These are phyloP conservation scores for Begonia peltatifolia DNA, from an alignment of 306 rosid genomes.

Conservation along the genomic window DNA sequence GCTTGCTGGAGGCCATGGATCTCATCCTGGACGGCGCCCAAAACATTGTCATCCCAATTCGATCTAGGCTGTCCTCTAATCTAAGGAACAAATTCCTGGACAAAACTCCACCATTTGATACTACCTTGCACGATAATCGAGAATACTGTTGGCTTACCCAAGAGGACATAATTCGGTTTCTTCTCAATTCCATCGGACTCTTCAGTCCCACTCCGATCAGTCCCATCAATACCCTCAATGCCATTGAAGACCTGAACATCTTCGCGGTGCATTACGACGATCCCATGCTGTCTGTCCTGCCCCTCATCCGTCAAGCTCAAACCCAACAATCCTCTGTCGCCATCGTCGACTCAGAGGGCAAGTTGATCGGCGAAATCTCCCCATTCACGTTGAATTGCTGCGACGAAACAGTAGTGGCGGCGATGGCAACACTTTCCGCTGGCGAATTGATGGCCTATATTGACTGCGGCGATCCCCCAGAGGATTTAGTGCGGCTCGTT, in stretches of 20 bases:
- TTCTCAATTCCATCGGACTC: slow-evolving; percentile 50
- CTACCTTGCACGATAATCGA: slow-evolving; percentile 22
- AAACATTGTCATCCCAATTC: slow-evolving; percentile 55
- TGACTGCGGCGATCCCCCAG: slow-evolving; percentile 52
- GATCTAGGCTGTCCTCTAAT: slow-evolving; percentile 2
- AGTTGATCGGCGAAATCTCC: slow-evolving; percentile 64
- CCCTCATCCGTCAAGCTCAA: slow-evolving; percentile 37
- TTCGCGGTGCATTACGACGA: slow-evolving; percentile 35
- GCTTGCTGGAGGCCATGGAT: slow-evolving; percentile 67
- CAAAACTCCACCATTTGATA: neutral
- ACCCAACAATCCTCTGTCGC: slow-evolving; percentile 50
- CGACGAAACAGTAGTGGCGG: slow-evolving; percentile 34
- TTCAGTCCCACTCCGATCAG: slow-evolving; percentile 32
- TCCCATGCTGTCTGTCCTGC: slow-evolving; percentile 48
- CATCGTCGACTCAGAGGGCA: slow-evolving; percentile 33
- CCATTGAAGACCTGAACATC: slow-evolving; percentile 32
- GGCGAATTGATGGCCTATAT: slow-evolving; percentile 64
- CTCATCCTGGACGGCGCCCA: slow-evolving; percentile 56
- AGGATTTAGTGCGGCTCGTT: slow-evolving; percentile 54
- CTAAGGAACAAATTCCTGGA: neutral
- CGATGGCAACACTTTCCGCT: slow-evolving; percentile 53
- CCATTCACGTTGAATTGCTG: slow-evolving; percentile 43
- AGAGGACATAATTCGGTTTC: slow-evolving; percentile 75
- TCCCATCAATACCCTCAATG: slow-evolving; percentile 40
- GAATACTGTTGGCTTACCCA: slow-evolving; percentile 79